phyloP scores from a whole-genome alignment of 1,284 basidiomycete species.

The Leccinum ponderosum region DNA sequence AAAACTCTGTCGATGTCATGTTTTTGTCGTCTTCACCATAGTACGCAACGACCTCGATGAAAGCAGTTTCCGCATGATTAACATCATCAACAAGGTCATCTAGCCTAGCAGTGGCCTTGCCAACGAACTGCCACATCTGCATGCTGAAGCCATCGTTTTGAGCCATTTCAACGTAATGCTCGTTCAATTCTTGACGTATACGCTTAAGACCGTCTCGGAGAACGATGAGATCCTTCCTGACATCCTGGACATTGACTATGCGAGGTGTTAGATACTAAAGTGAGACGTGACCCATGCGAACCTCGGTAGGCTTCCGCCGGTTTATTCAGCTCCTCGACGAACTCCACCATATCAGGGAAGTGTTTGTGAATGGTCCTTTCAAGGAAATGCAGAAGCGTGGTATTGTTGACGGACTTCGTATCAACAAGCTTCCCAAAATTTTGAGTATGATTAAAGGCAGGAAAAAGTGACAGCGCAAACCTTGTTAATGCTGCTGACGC shows the following conservation, averaged over 20 bases:
- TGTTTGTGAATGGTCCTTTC: slow-evolving; percentile 88
- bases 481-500: slow-evolving; percentile 97
- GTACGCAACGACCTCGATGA: slow-evolving; percentile 82
- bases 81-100: slow-evolving; percentile 86
- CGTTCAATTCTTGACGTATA: slow-evolving; percentile 77
- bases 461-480: slow-evolving; percentile 36
- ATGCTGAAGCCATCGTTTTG: slow-evolving; percentile 77
- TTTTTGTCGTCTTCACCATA: slow-evolving; percentile 91
- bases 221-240: slow-evolving; percentile 70
- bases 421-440: slow-evolving; percentile 78
- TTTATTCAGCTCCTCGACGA: slow-evolving; percentile 86
- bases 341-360: slow-evolving; percentile 87
- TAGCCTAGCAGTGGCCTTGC: slow-evolving; percentile 70
- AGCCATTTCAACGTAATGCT: slow-evolving; percentile 75
- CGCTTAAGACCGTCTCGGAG: slow-evolving; percentile 78
- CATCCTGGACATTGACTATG: slow-evolving; percentile 75
- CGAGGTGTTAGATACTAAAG: slow-evolving; percentile 5
- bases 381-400: slow-evolving; percentile 93
- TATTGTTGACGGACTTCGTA: slow-evolving; percentile 93
- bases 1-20: slow-evolving; percentile 85
- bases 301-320: slow-evolving; percentile 94
- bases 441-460: slow-evolving; percentile 1
- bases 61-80: slow-evolving; percentile 77
- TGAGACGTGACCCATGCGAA: slow-evolving; percentile 35
- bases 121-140: slow-evolving; percentile 88